Evolutionary conservation across 495 filamentous ascomycete genomes (phyloP).

Genomic region (Lasiosphaeria miniovina): DNA sequence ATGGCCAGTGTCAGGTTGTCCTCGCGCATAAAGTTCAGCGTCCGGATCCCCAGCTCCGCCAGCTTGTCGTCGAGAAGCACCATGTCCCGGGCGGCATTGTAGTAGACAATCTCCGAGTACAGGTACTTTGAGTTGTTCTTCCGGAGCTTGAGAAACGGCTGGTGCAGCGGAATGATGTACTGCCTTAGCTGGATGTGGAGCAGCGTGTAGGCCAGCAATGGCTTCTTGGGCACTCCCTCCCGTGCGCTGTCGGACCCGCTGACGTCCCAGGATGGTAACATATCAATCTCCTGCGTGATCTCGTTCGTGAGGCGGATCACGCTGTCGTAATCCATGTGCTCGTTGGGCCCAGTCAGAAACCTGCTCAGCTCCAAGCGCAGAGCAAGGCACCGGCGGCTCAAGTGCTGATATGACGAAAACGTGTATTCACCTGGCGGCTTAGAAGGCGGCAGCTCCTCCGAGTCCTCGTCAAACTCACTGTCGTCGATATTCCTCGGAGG

Average conservation of each 20-base stretch:
- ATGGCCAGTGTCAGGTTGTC: slow-evolving; percentile 41
- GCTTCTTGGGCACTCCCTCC: slow-evolving; percentile 25
- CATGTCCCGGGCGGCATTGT: slow-evolving; percentile 46
- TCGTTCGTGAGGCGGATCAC: slow-evolving; percentile 45
- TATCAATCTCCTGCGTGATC: slow-evolving; percentile 42
- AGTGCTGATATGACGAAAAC: slow-evolving; percentile 39
- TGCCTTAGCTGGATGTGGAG: slow-evolving; percentile 43
- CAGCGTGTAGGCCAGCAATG: slow-evolving; percentile 39
- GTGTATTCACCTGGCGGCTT: slow-evolving; percentile 37
- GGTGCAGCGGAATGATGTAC: slow-evolving; percentile 45
- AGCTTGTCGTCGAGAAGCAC: slow-evolving; percentile 42
- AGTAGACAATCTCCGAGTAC: slow-evolving; percentile 46
- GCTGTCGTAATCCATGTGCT: slow-evolving; percentile 39
- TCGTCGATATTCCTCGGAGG: slow-evolving; percentile 44
- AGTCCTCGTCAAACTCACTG: slow-evolving; percentile 42
- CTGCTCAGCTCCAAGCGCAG: slow-evolving; percentile 43
- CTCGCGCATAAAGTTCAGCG: slow-evolving; percentile 39
- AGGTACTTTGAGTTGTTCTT: slow-evolving; percentile 42
- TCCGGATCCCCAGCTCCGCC: slow-evolving; percentile 38
- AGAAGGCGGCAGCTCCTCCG: slow-evolving; percentile 34
- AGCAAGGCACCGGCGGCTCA: slow-evolving; percentile 37
- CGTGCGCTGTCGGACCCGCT: slow-evolving; percentile 9
- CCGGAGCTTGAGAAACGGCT: slow-evolving; percentile 40
- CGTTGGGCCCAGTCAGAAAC: slow-evolving; percentile 32
- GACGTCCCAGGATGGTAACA: slow-evolving; percentile 42